Base-by-base conservation (phyloP, 2,329 filamentous ascomycete genomes). In the Paraphaeosphaeria minitans region DNA sequence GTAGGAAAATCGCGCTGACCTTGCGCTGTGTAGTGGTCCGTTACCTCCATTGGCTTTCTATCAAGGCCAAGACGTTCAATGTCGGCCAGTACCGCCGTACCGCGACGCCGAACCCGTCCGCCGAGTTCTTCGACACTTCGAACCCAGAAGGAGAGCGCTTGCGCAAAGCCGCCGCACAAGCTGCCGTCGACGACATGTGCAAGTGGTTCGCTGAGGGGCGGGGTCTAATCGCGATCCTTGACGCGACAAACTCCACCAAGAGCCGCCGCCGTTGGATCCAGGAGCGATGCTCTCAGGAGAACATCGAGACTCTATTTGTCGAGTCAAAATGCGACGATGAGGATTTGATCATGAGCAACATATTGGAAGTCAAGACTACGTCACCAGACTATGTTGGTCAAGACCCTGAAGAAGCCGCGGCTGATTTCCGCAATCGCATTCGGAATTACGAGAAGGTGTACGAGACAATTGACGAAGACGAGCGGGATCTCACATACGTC, bases 401-500 rank as follows among this genome's bases (percentile, higher is more conserved):
- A 77, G 95, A 99, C 74, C 95, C 95, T 1, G 95, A 99, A 76
- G 83, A 87, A 59, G 95, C 95, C 3, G 95, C 93, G 12, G 85
- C 88, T 57, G 95, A 99, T 77, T 99, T 99, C 80, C 89, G 92
- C 62, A 90, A 96, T 72, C 89, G 95, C 62, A 99, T 99, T 73
- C 88, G 90, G 71, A 97, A 97, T 78, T 99, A 99, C 78, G 95
- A 99, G 78, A 95, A 95, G 78, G 91, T 96, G 29, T 99, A 99
- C 78, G 87, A 96, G 80, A 94, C 92, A 1, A 92, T 99, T 70
- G 92, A 96, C 67, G 90, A 90, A 66, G 90, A 96, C 64, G 94
- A 98, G 82, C 87, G 86, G 67, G 84, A 94, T 67, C 87, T 95
- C 69, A 97, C 95, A 39, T 99, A 97, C 74, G 89, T 98, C 74